Conservation (phyloP, 1,139 yeast species). For the Yamadazyma dendronema region DNA sequence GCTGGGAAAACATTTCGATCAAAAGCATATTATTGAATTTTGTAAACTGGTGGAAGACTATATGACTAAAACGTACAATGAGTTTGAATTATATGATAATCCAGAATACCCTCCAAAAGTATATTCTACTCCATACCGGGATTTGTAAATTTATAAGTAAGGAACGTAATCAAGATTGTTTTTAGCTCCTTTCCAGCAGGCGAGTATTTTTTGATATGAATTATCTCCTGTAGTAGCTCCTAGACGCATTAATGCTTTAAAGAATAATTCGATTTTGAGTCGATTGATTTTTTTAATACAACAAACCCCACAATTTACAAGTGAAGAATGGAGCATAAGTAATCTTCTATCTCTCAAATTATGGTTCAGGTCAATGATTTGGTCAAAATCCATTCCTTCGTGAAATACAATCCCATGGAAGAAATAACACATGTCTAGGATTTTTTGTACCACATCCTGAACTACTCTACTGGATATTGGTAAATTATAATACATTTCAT, state of each 20-base stretch:
- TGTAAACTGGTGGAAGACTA: conserved; percentile 37
- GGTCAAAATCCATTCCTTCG: conserved; percentile 8
- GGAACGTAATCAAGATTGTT: conserved; percentile 16
- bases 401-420: conserved; percentile 12
- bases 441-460: conserved; percentile 16
- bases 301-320: conserved; percentile 16
- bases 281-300: conserved; percentile 10
- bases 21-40: conserved; percentile 30
- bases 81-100: conserved; percentile 35
- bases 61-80: conserved; percentile 37
- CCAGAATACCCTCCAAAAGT: conserved; percentile 24
- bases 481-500: conserved; percentile 11
- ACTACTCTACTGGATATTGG: conserved; percentile 13
- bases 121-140: conserved; percentile 17
- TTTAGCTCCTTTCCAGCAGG: conserved; percentile 14
- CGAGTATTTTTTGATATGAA: conserved; percentile 10
- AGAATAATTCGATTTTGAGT: conserved; percentile 13
- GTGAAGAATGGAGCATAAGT: conserved; percentile 17
- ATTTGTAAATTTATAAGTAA: conserved; percentile 9
- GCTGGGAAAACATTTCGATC: conserved; percentile 31
- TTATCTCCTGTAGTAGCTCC: conserved; percentile 16
- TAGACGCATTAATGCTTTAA: conserved; percentile 11
- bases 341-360: conserved; percentile 14
- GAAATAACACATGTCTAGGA: conserved; percentile 16
- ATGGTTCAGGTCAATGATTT: conserved; percentile 5